A percentile compares a stretch with the other conserved stretches of the same genome.
Conservation (phyloP, 2,329 filamentous ascomycete genomes). For the Graphilbum sp. region DNA sequence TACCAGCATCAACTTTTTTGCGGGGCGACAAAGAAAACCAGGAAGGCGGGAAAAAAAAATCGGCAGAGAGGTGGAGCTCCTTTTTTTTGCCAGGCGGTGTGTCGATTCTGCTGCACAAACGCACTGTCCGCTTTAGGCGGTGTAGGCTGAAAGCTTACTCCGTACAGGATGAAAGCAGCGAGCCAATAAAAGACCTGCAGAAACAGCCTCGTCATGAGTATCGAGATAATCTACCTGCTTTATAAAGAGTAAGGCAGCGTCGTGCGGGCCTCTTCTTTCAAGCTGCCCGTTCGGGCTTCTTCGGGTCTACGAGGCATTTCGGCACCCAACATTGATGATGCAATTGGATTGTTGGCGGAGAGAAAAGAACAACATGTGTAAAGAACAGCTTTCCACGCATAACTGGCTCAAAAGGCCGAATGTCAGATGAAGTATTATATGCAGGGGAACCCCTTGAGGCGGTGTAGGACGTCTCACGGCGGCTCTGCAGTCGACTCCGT, state of each 20-base stretch:
- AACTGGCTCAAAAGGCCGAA: too few species aligned
- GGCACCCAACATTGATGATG: too few species aligned
- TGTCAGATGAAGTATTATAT: too few species aligned
- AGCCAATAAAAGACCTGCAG: not conserved
- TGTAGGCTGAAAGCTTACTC: not conserved
- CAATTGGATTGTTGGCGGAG: too few species aligned
- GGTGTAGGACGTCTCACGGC: not conserved
- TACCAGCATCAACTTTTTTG: not conserved
- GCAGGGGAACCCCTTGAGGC: not conserved
- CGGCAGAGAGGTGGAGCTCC: constrained; percentile 2
- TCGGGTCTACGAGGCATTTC: too few species aligned
- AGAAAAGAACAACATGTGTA: too few species aligned
- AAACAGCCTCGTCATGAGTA: constrained; percentile 1
- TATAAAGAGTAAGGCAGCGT: too few species aligned
- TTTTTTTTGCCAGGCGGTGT: constrained; percentile 11
- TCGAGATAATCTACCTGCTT: too few species aligned
- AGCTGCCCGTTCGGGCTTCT: too few species aligned
- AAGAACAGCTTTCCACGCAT: too few species aligned
- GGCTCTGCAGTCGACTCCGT: not conserved
- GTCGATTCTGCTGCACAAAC: not conserved
- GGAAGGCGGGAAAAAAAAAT: constrained; percentile 2
- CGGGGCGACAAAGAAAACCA: constrained; percentile 1
- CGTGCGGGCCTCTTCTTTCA: too few species aligned
- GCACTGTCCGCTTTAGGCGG: constrained; percentile 2
- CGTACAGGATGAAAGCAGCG: not conserved